Evolutionary conservation across 768 basidiomycete genomes (phyloP).

Genomic region (Lactarius vividus): DNA sequence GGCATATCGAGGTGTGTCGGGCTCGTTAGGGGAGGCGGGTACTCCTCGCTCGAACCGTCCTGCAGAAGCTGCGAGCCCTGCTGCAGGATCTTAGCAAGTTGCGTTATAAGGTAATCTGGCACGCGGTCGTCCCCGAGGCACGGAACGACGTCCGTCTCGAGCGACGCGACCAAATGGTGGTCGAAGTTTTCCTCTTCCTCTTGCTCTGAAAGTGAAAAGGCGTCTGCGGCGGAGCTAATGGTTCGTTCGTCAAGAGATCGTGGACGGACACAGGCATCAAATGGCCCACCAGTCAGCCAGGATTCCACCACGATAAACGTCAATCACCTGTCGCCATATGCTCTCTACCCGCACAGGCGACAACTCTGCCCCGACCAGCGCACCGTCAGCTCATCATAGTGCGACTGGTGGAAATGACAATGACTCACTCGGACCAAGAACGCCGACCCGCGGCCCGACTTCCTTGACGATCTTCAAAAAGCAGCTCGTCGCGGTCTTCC

Average conservation of each 20-base stretch:
- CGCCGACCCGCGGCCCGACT: conserved; percentile 51
- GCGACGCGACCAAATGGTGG: conserved; percentile 67
- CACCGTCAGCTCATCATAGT: not conserved
- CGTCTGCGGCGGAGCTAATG: conserved; percentile 53
- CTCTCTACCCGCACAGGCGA: conserved; percentile 66
- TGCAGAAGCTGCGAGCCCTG: conserved; percentile 59
- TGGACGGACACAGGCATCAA: not conserved
- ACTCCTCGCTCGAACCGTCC: conserved; percentile 25
- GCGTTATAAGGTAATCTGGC: conserved; percentile 66
- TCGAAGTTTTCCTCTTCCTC: conserved; percentile 85
- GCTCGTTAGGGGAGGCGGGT: conserved; percentile 14
- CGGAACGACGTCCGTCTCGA: conserved; percentile 80
- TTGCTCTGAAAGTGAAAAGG: conserved; percentile 61
- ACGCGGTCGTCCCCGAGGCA: conserved; percentile 66
- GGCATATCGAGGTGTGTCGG: conserved; percentile 22
- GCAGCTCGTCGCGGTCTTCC: conserved; percentile 90
- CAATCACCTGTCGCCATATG: conserved; percentile 82
- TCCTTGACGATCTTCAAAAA: conserved; percentile 75
- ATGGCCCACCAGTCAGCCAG: conserved; percentile 74
- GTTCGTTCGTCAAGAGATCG: not conserved
- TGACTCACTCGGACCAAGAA: conserved; percentile 48
- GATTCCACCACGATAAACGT: conserved; percentile 78
- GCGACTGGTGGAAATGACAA: not conserved
- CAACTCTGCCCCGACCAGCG: conserved; percentile 42
- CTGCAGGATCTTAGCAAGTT: conserved; percentile 68